Conservation (phyloP, 805 yeast species). For the Ogataea parapolymorpha region DNA sequence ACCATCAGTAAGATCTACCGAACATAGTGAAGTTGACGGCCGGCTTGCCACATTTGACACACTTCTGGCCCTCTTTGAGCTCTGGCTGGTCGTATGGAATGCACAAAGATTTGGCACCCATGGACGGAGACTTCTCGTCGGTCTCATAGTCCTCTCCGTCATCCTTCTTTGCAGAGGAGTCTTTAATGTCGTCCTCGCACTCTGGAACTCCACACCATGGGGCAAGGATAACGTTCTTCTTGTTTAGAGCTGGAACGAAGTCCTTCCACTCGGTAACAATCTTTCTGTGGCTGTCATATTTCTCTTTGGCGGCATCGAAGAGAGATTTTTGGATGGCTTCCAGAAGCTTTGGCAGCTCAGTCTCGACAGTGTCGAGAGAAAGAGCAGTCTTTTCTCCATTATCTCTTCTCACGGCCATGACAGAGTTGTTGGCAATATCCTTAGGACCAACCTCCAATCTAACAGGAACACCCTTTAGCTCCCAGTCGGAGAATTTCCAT, state of each 20-base stretch:
- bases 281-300: slow-evolving; percentile 81
- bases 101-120: slow-evolving; percentile 99
- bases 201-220: slow-evolving; percentile 97
- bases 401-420: slow-evolving; percentile 91
- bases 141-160: slow-evolving; percentile 82
- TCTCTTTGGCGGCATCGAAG: slow-evolving; percentile 73
- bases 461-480: slow-evolving; percentile 91
- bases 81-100: slow-evolving; percentile 92
- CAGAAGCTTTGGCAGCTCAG: slow-evolving; percentile 68
- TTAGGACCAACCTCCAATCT: slow-evolving; percentile 96
- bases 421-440: slow-evolving; percentile 78
- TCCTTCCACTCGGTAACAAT: slow-evolving; percentile 82
- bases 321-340: slow-evolving; percentile 78
- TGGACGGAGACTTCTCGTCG: slow-evolving; percentile 95
- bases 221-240: slow-evolving; percentile 82
- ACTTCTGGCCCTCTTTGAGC: slow-evolving; percentile 73
- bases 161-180: slow-evolving; percentile 73
- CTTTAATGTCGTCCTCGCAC: slow-evolving; percentile 97
- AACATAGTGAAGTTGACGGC: slow-evolving; percentile 91
- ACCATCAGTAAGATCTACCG: slow-evolving; percentile 83
- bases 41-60: slow-evolving; percentile 75
- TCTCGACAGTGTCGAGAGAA: slow-evolving; percentile 60
- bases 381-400: slow-evolving; percentile 72
- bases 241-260: slow-evolving; percentile 88
- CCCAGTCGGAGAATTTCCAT: slow-evolving; percentile 98